These are phyloP conservation scores for Nephelium lappaceum DNA, from an alignment of 345 rosid species.

Conservation along the genomic window DNA sequence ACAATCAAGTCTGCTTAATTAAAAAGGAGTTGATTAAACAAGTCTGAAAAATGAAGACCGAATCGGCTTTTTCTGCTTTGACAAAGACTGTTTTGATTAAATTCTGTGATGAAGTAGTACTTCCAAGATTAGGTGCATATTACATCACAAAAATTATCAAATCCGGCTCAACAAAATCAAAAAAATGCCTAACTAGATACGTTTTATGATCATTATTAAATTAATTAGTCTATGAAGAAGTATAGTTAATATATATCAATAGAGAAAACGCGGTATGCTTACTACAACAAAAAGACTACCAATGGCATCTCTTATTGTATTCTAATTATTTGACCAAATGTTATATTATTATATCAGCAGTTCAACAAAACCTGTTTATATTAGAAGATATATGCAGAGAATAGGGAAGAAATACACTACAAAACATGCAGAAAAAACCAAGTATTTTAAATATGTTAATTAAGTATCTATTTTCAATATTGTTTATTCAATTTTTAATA, in stretches of 20 bases:
- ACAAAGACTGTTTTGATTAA: constrained; percentile 10
- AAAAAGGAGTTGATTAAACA: neutral
- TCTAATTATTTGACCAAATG: constrained; percentile 41
- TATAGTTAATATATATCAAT: neutral
- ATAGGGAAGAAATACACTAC: constrained; percentile 12
- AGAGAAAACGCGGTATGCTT: constrained; percentile 10
- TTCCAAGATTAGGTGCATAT: constrained; percentile 45
- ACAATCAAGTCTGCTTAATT: neutral
- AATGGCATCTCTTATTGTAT: constrained; percentile 14
- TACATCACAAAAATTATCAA: constrained; percentile 30
- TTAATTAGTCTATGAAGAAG: constrained; percentile 8
- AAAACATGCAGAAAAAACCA: constrained; percentile 28
- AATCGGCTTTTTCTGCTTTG: neutral
- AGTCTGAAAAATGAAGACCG: neutral
- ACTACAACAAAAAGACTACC: neutral
- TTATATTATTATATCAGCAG: constrained; percentile 22
- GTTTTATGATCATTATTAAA: neutral
- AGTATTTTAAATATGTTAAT: neutral
- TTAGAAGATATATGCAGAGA: neutral
- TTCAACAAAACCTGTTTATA: constrained; percentile 34
- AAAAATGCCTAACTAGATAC: constrained; percentile 21
- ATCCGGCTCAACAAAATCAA: constrained; percentile 27
- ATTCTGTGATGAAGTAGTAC: constrained; percentile 6
- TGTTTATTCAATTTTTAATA: neutral
- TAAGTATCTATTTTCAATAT: neutral